A percentile compares a stretch with the other conserved stretches of the same genome.
phyloP scores from a whole-genome alignment of 768 basidiomycete species.

The Russula sp. region DNA sequence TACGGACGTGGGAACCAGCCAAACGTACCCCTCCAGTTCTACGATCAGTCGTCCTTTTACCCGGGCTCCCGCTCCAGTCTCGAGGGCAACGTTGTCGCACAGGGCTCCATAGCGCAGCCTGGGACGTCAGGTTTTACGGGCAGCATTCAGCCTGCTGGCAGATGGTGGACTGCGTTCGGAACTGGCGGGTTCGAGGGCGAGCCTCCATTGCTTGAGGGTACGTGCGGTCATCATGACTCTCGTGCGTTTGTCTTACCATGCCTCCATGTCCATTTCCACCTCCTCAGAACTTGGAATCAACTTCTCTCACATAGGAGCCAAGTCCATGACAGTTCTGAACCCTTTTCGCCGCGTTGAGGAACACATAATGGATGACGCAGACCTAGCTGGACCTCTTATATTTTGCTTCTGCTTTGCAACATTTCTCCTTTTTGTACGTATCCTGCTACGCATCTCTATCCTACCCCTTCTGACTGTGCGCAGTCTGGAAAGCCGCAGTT shows the following conservation, averaged over 20 bases:
- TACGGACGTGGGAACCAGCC: constrained; percentile 39
- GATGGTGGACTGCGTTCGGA: constrained; percentile 96
- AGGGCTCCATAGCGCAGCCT: constrained; percentile 44
- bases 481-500: constrained; percentile 99
- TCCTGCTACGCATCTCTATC: neutral
- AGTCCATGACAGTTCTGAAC: constrained; percentile 93
- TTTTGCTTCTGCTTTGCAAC: constrained; percentile 95
- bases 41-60: constrained; percentile 58
- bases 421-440: constrained; percentile 81
- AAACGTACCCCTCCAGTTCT: constrained; percentile 68
- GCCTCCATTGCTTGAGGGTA: constrained; percentile 90
- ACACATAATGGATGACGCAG: constrained; percentile 98
- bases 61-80: constrained; percentile 67
- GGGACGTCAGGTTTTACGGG: constrained; percentile 53
- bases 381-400: constrained; percentile 91
- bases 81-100: constrained; percentile 57
- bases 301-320: constrained; percentile 89
- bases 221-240: constrained; percentile 21
- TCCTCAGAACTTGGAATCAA: constrained; percentile 90
- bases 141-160: constrained; percentile 62
- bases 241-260: neutral
- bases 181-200: constrained; percentile 95
- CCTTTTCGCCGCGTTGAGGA: constrained; percentile 78
- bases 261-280: neutral
- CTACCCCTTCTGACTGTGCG: neutral